Base-by-base conservation (phyloP, 768 basidiomycete species). In the Gloeostereum incarnatum region DNA sequence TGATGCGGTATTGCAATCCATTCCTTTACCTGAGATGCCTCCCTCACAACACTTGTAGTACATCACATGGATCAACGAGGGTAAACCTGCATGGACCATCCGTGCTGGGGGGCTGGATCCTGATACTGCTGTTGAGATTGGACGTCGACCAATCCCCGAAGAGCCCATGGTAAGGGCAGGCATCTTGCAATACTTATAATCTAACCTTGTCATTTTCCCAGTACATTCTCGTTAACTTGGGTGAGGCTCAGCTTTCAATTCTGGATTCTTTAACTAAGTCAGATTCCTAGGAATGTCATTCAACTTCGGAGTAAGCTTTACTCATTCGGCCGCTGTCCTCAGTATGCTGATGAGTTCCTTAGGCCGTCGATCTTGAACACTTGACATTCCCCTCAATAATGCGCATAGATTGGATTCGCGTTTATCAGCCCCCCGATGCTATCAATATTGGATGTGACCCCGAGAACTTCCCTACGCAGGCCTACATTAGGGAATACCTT, bases 11-110 rank as follows among this genome's bases (percentile, higher is more conserved):
- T 18, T 27, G 22, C 19, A n/a, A 24, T 21, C 30, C 14, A 29
- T 37, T 10, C 25, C 18, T 21, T 42, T 8, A 26, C 35, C 30
- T 40, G 18, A 38, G 18, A 4, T 19, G n/a, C n/a, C n/a, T n/a
- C n/a, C n/a, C n/a, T 34, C 26, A 40, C 11, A 27, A 20, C 13
- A 18, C 33, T 4, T 40, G 25, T 38, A 71, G 66, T 83, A 81
- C 47, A 77, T 83, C 48, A 69, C 75, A 3, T 83, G 81, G 81
- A 56, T 82, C 37, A 62, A 65, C 40, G 58, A 73, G 40, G 67
- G 65, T 46, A 60, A 72, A 43, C 51, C 61, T n/a, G 58, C 75
- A 9, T 82, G 81, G 81, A 78, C 73, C 4, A 49, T 82, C 40
- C 59, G 69, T 20, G 75, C 59, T 13, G 66, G 65, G 0, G 81